Conservation (phyloP, 2,329 filamentous ascomycete genomes). For the Paecilomyces niveus region DNA sequence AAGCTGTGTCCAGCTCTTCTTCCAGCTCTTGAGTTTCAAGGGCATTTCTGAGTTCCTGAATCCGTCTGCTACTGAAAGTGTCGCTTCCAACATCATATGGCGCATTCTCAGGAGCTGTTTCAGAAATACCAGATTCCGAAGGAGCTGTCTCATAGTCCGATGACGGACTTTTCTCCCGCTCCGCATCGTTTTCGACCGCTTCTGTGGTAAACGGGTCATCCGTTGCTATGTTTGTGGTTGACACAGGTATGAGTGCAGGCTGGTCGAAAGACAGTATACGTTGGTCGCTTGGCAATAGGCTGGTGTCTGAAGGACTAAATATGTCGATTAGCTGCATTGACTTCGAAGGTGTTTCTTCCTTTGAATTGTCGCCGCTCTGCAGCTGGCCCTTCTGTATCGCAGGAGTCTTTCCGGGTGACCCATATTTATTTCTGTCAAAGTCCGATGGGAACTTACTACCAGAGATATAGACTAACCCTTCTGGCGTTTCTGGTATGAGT, state of each 20-base stretch:
- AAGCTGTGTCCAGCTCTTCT: not conserved
- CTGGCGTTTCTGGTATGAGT: conserved; percentile 4
- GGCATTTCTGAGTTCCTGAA: not conserved
- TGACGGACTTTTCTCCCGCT: conserved; percentile 5
- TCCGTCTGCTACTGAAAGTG: not conserved
- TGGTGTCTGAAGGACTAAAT: not conserved
- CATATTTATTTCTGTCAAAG: conserved; percentile 14
- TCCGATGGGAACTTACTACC: not conserved
- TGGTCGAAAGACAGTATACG: conserved; percentile 9
- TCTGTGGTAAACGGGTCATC: not conserved
- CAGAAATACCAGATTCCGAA: not conserved
- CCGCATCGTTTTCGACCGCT: not conserved
- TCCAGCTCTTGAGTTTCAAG: not conserved
- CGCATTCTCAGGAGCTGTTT: not conserved
- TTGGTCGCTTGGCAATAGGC: not conserved
- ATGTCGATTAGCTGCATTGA: not conserved
- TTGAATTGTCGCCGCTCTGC: not conserved
- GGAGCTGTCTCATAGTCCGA: not conserved
- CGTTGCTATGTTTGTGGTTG: not conserved
- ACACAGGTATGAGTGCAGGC: conserved; percentile 12
- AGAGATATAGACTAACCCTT: not conserved
- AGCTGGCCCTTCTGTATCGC: not conserved
- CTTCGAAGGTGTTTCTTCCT: not conserved
- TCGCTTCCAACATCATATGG: not conserved
- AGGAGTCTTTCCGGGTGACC: not conserved